These are phyloP conservation scores for Globisporangium rhizosaccharum DNA, from an alignment of 352 stramenopile genomes.

Conservation along the genomic window DNA sequence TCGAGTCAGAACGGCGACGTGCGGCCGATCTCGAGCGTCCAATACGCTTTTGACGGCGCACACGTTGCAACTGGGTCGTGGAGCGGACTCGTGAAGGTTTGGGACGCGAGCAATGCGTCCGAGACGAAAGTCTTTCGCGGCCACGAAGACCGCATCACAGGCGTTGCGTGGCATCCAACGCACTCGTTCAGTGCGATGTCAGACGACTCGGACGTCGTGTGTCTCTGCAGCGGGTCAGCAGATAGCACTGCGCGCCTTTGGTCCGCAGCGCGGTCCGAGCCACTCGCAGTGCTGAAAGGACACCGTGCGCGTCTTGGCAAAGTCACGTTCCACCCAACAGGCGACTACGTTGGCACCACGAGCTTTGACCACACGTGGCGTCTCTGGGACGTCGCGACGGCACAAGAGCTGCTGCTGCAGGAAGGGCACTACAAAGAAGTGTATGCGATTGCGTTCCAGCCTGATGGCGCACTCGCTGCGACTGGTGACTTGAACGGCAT, in stretches of 20 bases:
- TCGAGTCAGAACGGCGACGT: conserved; percentile 94
- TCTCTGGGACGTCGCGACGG: conserved; percentile 95
- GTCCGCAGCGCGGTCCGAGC: conserved; percentile 46
- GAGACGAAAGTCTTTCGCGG: conserved; percentile 76
- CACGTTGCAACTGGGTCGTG: conserved; percentile 89
- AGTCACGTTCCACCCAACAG: conserved; percentile 94
- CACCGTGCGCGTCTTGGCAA: conserved; percentile 75
- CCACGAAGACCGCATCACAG: conserved; percentile 85
- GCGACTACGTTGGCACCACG: conserved; percentile 90
- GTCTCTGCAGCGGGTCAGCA: conserved; percentile 72
- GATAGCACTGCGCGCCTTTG: conserved; percentile 76
- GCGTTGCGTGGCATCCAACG: conserved; percentile 78
- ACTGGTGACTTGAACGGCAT: conserved; percentile 95
- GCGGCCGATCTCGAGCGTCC: conserved; percentile 78
- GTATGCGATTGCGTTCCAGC: conserved; percentile 95
- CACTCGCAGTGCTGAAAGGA: conserved; percentile 56
- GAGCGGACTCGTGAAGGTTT: conserved; percentile 93
- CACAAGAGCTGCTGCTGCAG: conserved; percentile 91
- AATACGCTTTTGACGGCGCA: conserved; percentile 54
- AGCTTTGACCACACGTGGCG: conserved; percentile 97
- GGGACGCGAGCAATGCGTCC: conserved; percentile 72
- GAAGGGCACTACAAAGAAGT: conserved; percentile 95
- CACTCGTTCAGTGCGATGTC: conserved; percentile 52
- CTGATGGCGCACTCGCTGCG: conserved; percentile 89
- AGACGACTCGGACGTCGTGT: conserved; percentile 46